Percentiles rank a stretch among this genome's conserved stretches.
These are phyloP conservation scores for Pseudogymnoascus sp. DNA, from an alignment of 2,329 filamentous ascomycete genomes.

Conservation along the genomic window DNA sequence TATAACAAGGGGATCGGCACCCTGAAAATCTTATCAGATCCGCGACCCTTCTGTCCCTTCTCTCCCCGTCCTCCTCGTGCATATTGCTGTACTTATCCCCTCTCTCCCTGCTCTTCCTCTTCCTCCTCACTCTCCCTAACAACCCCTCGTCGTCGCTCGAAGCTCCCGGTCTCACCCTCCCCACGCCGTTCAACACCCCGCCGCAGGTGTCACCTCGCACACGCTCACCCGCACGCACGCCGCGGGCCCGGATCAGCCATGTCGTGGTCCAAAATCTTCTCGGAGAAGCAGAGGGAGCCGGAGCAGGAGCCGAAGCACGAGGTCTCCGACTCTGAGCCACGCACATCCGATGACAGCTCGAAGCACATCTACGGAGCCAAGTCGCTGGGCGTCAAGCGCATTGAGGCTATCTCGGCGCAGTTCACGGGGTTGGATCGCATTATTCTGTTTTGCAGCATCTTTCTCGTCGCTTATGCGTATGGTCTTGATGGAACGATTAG, in stretches of 20 bases:
- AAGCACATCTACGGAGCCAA: constrained; percentile 18
- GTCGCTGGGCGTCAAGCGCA: constrained; percentile 50
- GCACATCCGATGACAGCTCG: background rate
- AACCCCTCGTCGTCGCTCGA: background rate
- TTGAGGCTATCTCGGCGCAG: constrained; percentile 48
- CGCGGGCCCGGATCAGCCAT: background rate
- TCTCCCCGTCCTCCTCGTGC: background rate
- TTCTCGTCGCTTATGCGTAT: constrained; percentile 58
- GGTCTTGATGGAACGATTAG: constrained; percentile 52
- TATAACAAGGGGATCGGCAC: background rate
- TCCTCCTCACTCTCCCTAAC: background rate
- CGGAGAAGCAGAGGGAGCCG: background rate
- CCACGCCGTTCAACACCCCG: background rate
- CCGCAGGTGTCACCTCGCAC: background rate
- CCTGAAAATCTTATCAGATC: background rate
- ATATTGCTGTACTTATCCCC: background rate
- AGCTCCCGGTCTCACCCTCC: background rate
- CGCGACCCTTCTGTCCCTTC: background rate
- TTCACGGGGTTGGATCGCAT: constrained; percentile 46
- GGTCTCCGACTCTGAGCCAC: background rate
- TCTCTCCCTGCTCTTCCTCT: background rate
- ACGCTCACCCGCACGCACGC: background rate
- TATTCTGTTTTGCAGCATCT: constrained; percentile 53
- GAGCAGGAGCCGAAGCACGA: background rate
- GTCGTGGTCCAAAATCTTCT: background rate